Evolutionary conservation across 768 basidiomycete species (phyloP), one percentile per base, ranked within the genome.

Genomic region (Serendipita sp.): DNA sequence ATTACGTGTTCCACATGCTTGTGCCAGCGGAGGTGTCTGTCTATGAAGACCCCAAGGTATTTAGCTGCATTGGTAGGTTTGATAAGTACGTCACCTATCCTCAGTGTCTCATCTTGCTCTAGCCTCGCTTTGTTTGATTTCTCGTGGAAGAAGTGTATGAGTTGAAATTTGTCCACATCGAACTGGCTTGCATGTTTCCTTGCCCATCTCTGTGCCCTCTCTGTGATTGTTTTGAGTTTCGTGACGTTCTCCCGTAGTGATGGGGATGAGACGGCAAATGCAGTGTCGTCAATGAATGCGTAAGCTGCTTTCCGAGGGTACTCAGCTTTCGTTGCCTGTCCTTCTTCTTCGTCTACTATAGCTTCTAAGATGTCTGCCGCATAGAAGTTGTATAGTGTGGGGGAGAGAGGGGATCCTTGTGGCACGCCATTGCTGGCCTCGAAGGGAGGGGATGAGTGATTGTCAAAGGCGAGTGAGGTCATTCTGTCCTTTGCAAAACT

Each of bases 351-450:
- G 23, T 23, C 23, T 23, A 23, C 23, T 23, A 23, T 23, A 23
- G 23, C 23, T 34, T 45, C 44, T 8, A 67, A 4, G 5, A 66
- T 46, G 54, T 51, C 32, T 46, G 62, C 16, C 30, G 36, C 56
- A 38, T 69, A 67, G 65, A 69, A 63, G 28, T 68, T 65, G 65
- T 68, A 68, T 7, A 69, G 64, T 10, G 68, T 64, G 11, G 63
- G 51, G 3, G 65, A 68, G 23, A 63, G 65, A 1, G 65, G 58
- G 5, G 44, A 58, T 32, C 68, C 68, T 60, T 69, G 68, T 3
- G 52, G 30, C 30, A 68, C 36, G 15, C 68, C 67, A n/a, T 47
- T 58, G 34, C 18, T 35, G 1, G 36, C 41, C 23, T 48, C 56
- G 5, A 68, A 3, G 32, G n/a, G 45, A 11, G 28, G 44, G 11